Percentiles rank a stretch among this genome's conserved stretches.
Conservation (phyloP, 306 rosid species). For the Cyamopsis tetragonoloba region DNA sequence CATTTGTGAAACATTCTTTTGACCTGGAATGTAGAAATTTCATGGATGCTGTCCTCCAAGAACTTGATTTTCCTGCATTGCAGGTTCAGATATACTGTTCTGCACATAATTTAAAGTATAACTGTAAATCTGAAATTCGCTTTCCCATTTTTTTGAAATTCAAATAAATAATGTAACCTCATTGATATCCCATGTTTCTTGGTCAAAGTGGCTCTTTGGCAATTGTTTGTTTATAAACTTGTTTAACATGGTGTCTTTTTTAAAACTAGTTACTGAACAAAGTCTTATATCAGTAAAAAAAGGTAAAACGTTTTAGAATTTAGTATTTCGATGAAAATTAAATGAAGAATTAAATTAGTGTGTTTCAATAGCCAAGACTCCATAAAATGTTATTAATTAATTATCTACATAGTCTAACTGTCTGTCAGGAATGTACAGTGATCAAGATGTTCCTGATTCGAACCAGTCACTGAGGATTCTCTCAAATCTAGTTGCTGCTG, state of each 20-base stretch:
- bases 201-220: neutral
- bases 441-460: slow-evolving; percentile 50
- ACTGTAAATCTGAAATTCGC: neutral
- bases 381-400: neutral
- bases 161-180: neutral
- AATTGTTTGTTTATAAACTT: neutral
- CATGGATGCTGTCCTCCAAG: neutral
- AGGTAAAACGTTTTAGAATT: too few relatives aligned
- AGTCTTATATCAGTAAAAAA: too few relatives aligned
- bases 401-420: slow-evolving; percentile 18
- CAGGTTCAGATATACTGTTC: neutral
- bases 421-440: slow-evolving; percentile 45
- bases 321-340: neutral
- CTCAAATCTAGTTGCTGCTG: slow-evolving; percentile 77
- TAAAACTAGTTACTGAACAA: neutral
- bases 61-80: slow-evolving; percentile 6
- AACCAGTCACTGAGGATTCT: slow-evolving; percentile 76
- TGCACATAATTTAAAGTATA: neutral
- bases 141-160: neutral
- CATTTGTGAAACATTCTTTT: neutral
- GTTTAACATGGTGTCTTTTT: neutral
- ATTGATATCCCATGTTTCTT: neutral
- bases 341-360: neutral
- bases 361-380: neutral
- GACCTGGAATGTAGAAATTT: neutral